Percentiles rank a stretch among this genome's conserved stretches.
phyloP scores from a whole-genome alignment of 2,329 filamentous ascomycete genomes.

The Elsinoe necatrix region DNA sequence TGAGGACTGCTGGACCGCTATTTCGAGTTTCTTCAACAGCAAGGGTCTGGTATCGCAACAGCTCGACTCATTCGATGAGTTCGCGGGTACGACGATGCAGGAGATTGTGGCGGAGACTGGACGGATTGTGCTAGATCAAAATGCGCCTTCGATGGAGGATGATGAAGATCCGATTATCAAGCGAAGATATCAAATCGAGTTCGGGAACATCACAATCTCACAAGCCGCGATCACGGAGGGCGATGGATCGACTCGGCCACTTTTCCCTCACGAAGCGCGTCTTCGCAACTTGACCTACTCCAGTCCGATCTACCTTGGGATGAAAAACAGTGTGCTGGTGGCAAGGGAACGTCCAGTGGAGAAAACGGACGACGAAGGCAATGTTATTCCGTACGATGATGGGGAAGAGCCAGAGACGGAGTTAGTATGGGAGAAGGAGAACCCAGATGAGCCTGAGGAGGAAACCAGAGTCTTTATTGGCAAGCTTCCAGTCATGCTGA shows the following conservation, averaged over 20 bases:
- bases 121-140: slow-evolving; percentile 86
- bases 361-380: slow-evolving; percentile 60
- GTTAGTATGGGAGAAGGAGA: slow-evolving; percentile 39
- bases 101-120: slow-evolving; percentile 90
- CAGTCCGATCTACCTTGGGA: slow-evolving; percentile 79
- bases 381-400: slow-evolving; percentile 38
- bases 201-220: slow-evolving; percentile 81
- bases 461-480: slow-evolving; percentile 80
- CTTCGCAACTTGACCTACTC: slow-evolving; percentile 94
- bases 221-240: slow-evolving; percentile 87
- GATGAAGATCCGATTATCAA: slow-evolving; percentile 66
- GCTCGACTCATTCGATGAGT: slow-evolving; percentile 96
- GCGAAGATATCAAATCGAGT: slow-evolving; percentile 89
- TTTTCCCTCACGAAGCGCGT: slow-evolving; percentile 90
- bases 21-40: slow-evolving; percentile 90
- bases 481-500: slow-evolving; percentile 95
- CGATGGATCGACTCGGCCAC: slow-evolving; percentile 74
- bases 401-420: slow-evolving; percentile 38
- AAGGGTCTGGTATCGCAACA: slow-evolving; percentile 97
- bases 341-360: slow-evolving; percentile 67
- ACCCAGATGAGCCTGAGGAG: slow-evolving; percentile 32
- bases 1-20: slow-evolving; percentile 97
- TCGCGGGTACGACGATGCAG: slow-evolving; percentile 87
- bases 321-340: slow-evolving; percentile 74
- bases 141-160: slow-evolving; percentile 65